Evolutionary conservation across 306 rosid genomes (phyloP).

Genomic region (Argentina anserina): DNA sequence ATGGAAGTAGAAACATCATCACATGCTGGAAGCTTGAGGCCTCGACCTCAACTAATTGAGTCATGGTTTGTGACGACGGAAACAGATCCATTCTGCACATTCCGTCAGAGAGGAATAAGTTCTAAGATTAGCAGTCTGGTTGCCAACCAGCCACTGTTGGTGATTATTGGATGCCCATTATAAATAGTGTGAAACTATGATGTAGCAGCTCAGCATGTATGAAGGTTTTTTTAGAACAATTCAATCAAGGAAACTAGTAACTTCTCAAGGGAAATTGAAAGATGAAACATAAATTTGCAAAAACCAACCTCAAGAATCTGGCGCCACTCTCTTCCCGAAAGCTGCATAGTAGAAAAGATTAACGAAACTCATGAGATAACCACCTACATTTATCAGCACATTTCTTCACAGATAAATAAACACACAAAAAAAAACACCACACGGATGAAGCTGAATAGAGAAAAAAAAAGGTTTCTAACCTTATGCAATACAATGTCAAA

Average conservation of each 20-base stretch:
- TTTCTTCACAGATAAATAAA: not conserved
- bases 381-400: not conserved
- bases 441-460: not conserved
- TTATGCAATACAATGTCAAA: slow-evolving; percentile 84
- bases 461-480: slow-evolving; percentile 32
- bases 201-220: not conserved
- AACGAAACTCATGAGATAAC: not conserved
- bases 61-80: slow-evolving; percentile 49
- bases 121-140: slow-evolving; percentile 36
- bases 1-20: slow-evolving; percentile 48
- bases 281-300: not conserved
- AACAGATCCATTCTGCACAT: slow-evolving; percentile 60
- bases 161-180: slow-evolving; percentile 17
- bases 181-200: slow-evolving; percentile 9
- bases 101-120: slow-evolving; percentile 48
- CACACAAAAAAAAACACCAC: not conserved
- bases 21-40: slow-evolving; percentile 55
- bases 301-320: slow-evolving; percentile 84
- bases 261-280: not conserved
- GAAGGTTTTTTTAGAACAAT: not conserved
- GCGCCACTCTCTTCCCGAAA: slow-evolving; percentile 85
- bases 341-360: slow-evolving; percentile 43
- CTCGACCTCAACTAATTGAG: slow-evolving; percentile 58
- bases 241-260: slow-evolving; percentile 13
- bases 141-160: slow-evolving; percentile 38